Conservation (phyloP, 2,329 filamentous ascomycete species). For the Myriosclerotinia duriaeana region DNA sequence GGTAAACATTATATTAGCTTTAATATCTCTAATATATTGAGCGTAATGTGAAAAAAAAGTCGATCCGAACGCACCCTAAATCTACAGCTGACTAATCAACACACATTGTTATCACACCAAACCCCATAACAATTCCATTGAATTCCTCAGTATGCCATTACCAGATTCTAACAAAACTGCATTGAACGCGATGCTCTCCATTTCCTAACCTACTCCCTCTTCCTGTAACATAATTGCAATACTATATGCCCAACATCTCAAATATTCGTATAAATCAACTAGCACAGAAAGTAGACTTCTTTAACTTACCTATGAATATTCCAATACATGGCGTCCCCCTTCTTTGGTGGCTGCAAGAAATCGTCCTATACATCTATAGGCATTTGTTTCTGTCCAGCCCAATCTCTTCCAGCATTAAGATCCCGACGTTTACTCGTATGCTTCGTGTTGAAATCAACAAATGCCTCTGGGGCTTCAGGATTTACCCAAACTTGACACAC, state of each 20-base stretch:
- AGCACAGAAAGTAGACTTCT: not conserved
- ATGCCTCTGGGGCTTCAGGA: constrained; percentile 41
- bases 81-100: no score
- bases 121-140: no score
- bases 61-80: no score
- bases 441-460: constrained; percentile 55
- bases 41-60: no score
- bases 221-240: not conserved
- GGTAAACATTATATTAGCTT: no score
- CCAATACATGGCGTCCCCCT: constrained; percentile 28
- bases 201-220: not conserved
- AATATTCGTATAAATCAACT: not conserved
- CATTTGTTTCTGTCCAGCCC: constrained; percentile 51
- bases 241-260: not conserved
- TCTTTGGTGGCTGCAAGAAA: constrained; percentile 34
- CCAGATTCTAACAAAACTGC: no score
- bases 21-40: no score
- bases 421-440: constrained; percentile 50
- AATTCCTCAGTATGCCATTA: no score
- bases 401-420: constrained; percentile 51
- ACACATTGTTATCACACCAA: no score
- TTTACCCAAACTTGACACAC: constrained; percentile 55
- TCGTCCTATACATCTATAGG: constrained; percentile 31
- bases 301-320: not conserved
- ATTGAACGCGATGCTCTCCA: not conserved